These are phyloP conservation scores for Paulownia fortunei DNA, from an alignment of 257 asterid species.

Conservation along the genomic window DNA sequence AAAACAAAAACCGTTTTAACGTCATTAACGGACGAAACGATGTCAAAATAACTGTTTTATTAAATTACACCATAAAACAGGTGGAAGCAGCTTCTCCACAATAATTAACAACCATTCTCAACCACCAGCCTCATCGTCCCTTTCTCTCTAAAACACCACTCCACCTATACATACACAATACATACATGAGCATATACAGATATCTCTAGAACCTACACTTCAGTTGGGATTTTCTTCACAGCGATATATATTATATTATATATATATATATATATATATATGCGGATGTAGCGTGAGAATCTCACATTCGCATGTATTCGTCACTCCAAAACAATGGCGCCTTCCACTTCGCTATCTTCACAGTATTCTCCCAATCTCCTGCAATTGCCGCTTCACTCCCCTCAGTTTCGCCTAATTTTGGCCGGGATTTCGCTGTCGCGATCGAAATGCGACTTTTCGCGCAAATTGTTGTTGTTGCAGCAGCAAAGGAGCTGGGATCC, in stretches of 20 bases:
- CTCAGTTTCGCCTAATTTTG: slow-evolving; percentile 54
- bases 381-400: slow-evolving; percentile 56
- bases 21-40: too few species aligned
- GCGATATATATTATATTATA: background rate
- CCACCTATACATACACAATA: slow-evolving; percentile 24
- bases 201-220: slow-evolving; percentile 8
- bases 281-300: slow-evolving; percentile 26
- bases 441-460: slow-evolving; percentile 46
- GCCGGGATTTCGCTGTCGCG: slow-evolving; percentile 57
- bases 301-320: slow-evolving; percentile 26
- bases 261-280: slow-evolving; percentile 4
- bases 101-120: slow-evolving; percentile 22
- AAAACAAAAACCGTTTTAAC: background rate
- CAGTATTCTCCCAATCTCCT: slow-evolving; percentile 47
- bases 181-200: background rate
- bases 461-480: slow-evolving; percentile 41
- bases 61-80: background rate
- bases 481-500: slow-evolving; percentile 52
- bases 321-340: slow-evolving; percentile 47
- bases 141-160: slow-evolving; percentile 29
- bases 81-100: slow-evolving; percentile 45
- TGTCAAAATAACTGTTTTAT: slow-evolving; percentile 12
- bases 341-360: slow-evolving; percentile 41
- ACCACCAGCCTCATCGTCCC: slow-evolving; percentile 43
- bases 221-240: slow-evolving; percentile 21